These are phyloP conservation scores for Macrotyloma uniflorum DNA, from an alignment of 306 rosid genomes.

Conservation along the genomic window DNA sequence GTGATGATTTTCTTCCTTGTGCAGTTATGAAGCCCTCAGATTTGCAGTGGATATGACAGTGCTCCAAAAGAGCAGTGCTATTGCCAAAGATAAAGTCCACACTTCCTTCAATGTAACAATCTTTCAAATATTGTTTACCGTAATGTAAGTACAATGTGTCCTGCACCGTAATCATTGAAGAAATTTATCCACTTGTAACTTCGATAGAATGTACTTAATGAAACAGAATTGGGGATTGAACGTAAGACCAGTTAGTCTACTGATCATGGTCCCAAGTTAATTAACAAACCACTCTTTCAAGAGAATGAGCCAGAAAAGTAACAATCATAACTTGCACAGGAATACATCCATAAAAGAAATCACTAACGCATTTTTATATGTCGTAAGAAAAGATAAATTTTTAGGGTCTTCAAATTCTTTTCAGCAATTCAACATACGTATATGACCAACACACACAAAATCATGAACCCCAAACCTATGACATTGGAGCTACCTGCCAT, in stretches of 20 bases:
- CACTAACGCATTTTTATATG: background rate
- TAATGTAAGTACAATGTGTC: slow-evolving; percentile 89
- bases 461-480: slow-evolving; percentile 25
- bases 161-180: slow-evolving; percentile 49
- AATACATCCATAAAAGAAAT: slow-evolving; percentile 15
- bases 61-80: slow-evolving; percentile 96
- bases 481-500: slow-evolving; percentile 77
- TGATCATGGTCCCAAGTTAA: background rate
- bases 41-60: slow-evolving; percentile 94
- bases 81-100: slow-evolving; percentile 97
- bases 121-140: slow-evolving; percentile 91
- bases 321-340: slow-evolving; percentile 19
- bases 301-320: slow-evolving; percentile 15
- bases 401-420: background rate
- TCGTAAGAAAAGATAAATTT: background rate
- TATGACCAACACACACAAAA: slow-evolving; percentile 12
- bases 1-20: slow-evolving; percentile 88
- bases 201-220: slow-evolving; percentile 8
- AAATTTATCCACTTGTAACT: slow-evolving; percentile 16
- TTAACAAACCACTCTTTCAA: slow-evolving; percentile 18
- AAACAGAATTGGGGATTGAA: slow-evolving; percentile 28
- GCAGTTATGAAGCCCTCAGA: slow-evolving; percentile 82
- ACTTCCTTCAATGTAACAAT: slow-evolving; percentile 96
- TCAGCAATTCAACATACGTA: slow-evolving; percentile 16
- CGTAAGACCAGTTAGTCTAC: slow-evolving; percentile 17